Evolutionary conservation across 2,329 filamentous ascomycete genomes (phyloP).

Genomic region (Talaromyces sp.): DNA sequence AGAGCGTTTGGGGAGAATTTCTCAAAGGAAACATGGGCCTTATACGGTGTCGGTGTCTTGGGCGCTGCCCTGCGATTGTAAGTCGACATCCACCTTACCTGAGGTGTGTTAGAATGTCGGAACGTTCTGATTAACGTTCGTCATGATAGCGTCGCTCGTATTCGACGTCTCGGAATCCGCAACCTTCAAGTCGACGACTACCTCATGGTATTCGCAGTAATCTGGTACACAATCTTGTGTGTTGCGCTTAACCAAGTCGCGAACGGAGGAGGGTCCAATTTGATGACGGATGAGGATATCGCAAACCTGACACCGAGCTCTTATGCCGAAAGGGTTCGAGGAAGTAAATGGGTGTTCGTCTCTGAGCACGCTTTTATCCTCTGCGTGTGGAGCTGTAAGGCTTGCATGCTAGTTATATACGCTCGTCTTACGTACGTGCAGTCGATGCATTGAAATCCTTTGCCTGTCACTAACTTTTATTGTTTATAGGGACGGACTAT

Average conservation of each 20-base stretch:
- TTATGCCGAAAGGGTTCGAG: slow-evolving; percentile 44
- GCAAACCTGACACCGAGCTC: slow-evolving; percentile 46
- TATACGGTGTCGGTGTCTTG: slow-evolving; percentile 40
- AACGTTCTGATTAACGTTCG: background rate
- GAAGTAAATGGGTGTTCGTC: slow-evolving; percentile 62
- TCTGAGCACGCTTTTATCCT: slow-evolving; percentile 62
- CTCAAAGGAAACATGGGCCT: slow-evolving; percentile 39
- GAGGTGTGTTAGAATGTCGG: background rate
- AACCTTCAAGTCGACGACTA: slow-evolving; percentile 56
- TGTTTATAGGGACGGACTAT: slow-evolving; percentile 28
- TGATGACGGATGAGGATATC: slow-evolving; percentile 52
- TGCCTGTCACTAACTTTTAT: background rate
- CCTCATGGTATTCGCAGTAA: slow-evolving; percentile 53
- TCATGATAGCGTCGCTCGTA: slow-evolving; percentile 33
- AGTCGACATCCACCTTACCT: slow-evolving; percentile 27
- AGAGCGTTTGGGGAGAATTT: slow-evolving; percentile 30
- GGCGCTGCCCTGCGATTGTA: slow-evolving; percentile 39
- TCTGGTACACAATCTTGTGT: slow-evolving; percentile 57
- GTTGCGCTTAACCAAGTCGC: slow-evolving; percentile 55
- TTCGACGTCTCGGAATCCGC: slow-evolving; percentile 45
- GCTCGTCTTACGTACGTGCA: slow-evolving; percentile 46
- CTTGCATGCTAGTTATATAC: slow-evolving; percentile 54
- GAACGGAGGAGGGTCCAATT: slow-evolving; percentile 56
- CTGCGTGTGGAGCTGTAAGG: slow-evolving; percentile 52
- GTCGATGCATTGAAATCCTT: background rate